A percentile compares a stretch with the other conserved stretches of the same genome.
These are phyloP conservation scores for Tricholoma sp. DNA, from an alignment of 768 basidiomycete genomes.

Conservation along the genomic window DNA sequence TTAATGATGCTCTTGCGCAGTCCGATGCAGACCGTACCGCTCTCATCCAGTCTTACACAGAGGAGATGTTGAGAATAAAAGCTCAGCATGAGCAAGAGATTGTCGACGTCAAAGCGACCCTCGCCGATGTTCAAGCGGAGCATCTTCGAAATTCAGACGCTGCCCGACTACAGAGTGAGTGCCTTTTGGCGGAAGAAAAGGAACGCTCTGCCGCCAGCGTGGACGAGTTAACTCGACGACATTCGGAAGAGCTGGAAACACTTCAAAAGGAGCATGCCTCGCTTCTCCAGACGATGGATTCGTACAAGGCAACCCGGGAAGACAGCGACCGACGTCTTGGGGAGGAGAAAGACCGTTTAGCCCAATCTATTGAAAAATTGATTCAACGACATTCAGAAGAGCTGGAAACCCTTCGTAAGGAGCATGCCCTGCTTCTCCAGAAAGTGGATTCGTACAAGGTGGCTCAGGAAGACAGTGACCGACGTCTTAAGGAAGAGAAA, in stretches of 20 bases:
- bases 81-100: slow-evolving; percentile 46
- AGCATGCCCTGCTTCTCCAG: slow-evolving; percentile 44
- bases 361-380: slow-evolving; percentile 41
- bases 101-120: slow-evolving; percentile 31
- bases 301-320: slow-evolving; percentile 47
- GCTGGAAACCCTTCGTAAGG: slow-evolving; percentile 39
- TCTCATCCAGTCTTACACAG: slow-evolving; percentile 33
- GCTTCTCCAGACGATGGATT: slow-evolving; percentile 55
- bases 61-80: slow-evolving; percentile 30
- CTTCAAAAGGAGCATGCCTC: slow-evolving; percentile 44
- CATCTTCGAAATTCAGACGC: slow-evolving; percentile 34
- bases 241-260: slow-evolving; percentile 42
- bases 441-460: slow-evolving; percentile 60
- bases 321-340: slow-evolving; percentile 36
- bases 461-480: slow-evolving; percentile 40
- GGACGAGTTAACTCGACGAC: slow-evolving; percentile 45
- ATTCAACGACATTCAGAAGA: slow-evolving; percentile 44
- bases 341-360: slow-evolving; percentile 44
- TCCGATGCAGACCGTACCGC: slow-evolving; percentile 23
- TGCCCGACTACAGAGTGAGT: slow-evolving; percentile 28
- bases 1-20: slow-evolving; percentile 26
- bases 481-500: slow-evolving; percentile 41
- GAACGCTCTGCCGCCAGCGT: slow-evolving; percentile 38
- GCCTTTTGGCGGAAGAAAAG: slow-evolving; percentile 42
- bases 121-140: slow-evolving; percentile 34